Percentiles rank a stretch among this genome's conserved stretches.
Evolutionary conservation across 495 filamentous ascomycete genomes (phyloP).

Genomic region (Aspergillus bridgeri): DNA sequence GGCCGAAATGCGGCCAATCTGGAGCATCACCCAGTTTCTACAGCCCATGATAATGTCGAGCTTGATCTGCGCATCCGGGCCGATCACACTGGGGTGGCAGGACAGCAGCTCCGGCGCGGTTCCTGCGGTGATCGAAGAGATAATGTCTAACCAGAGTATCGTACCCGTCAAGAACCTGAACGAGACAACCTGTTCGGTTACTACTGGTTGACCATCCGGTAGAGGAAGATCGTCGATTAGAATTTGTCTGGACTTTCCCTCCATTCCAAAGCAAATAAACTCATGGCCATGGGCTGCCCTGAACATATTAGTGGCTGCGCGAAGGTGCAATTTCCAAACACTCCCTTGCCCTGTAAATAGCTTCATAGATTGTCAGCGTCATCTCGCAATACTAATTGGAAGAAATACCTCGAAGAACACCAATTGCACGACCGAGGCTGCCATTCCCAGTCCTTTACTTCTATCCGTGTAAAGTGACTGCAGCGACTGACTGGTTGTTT

Average conservation of each 20-base stretch:
- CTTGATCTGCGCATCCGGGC: not conserved
- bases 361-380: not conserved
- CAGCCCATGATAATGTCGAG: slow-evolving; percentile 7
- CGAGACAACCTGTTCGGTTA: not conserved
- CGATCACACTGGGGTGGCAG: slow-evolving; percentile 1
- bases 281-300: not conserved
- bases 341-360: not conserved
- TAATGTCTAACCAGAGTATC: not conserved
- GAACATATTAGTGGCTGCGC: not conserved
- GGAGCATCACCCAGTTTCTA: slow-evolving; percentile 4
- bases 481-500: not conserved
- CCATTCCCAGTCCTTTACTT: not conserved
- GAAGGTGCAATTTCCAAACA: not conserved
- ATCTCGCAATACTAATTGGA: not conserved
- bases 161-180: slow-evolving; percentile 4
- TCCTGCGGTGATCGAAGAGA: not conserved
- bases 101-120: not conserved
- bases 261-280: not conserved
- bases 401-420: not conserved
- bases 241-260: not conserved
- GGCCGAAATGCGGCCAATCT: slow-evolving; percentile 2
- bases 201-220: not conserved
- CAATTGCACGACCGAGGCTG: not conserved
- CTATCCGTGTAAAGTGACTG: not conserved
- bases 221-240: not conserved